Conservation (phyloP, 2,329 filamentous ascomycete species). For the Diaporthe velutina region DNA sequence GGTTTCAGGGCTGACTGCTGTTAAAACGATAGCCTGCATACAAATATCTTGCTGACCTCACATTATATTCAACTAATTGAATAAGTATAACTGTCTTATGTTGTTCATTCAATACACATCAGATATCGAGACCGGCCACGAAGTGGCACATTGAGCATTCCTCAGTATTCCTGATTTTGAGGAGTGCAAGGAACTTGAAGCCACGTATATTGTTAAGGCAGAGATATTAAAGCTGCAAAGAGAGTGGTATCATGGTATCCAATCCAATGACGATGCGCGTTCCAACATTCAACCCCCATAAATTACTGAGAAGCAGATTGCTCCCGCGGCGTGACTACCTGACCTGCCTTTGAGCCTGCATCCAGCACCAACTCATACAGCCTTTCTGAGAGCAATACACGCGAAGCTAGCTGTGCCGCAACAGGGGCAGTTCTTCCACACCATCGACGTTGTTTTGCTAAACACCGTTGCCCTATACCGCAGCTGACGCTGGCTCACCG, state of each 20-base stretch:
- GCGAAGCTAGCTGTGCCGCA: neutral
- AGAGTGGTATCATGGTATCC: conserved; percentile 21
- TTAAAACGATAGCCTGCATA: neutral
- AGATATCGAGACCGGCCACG: neutral
- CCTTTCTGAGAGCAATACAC: neutral
- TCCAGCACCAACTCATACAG: neutral
- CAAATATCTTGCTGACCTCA: neutral
- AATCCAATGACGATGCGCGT: neutral
- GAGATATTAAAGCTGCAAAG: neutral
- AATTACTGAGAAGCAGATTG: neutral
- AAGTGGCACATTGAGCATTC: too few relatives aligned
- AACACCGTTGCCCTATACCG: neutral
- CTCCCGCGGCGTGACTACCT: neutral
- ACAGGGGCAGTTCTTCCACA: too few relatives aligned
- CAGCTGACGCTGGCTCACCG: conserved; percentile 28
- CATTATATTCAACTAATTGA: neutral
- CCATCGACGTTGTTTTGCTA: neutral
- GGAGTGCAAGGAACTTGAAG: neutral
- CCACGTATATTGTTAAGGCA: neutral
- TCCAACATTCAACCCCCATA: too few relatives aligned
- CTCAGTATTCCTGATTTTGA: neutral
- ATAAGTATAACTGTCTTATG: neutral
- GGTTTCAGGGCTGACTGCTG: neutral
- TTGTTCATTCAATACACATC: neutral
- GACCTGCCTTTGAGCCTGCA: neutral